Percentiles rank a stretch among this genome's conserved stretches.
These are phyloP conservation scores for Botrytis cinerea DNA, from an alignment of 2,329 filamentous ascomycete genomes.

Conservation along the genomic window DNA sequence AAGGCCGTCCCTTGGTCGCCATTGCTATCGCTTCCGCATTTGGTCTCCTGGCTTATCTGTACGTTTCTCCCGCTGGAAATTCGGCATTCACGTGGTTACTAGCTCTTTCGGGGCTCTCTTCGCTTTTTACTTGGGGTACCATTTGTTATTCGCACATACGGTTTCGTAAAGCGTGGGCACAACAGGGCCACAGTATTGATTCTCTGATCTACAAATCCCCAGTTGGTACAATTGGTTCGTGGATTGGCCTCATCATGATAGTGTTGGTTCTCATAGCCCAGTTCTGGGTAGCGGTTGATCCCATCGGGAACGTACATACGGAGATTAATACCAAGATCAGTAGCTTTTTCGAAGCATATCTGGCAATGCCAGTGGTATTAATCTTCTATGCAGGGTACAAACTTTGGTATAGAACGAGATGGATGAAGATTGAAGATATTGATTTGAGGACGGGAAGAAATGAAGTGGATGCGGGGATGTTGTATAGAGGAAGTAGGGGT, in stretches of 20 bases:
- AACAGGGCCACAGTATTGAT: constrained; percentile 59
- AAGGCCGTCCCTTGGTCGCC: constrained; percentile 75
- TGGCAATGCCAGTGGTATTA: constrained; percentile 68
- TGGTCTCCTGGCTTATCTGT: constrained; percentile 77
- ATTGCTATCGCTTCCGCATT: constrained; percentile 66
- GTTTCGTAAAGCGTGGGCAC: constrained; percentile 77
- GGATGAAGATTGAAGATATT: constrained; percentile 72
- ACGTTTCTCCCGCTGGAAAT: constrained; percentile 55
- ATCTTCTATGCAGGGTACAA: constrained; percentile 75
- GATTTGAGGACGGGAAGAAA: constrained; percentile 83
- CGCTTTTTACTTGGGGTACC: constrained; percentile 77
- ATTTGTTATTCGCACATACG: constrained; percentile 89
- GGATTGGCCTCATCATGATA: constrained; percentile 58
- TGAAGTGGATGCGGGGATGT: constrained; percentile 55
- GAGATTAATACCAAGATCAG: constrained; percentile 49
- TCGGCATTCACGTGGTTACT: constrained; percentile 79
- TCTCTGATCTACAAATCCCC: constrained; percentile 64
- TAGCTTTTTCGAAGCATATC: constrained; percentile 73
- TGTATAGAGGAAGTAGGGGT: constrained; percentile 69
- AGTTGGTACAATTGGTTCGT: constrained; percentile 63
- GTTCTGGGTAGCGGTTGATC: constrained; percentile 83
- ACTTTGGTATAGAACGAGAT: constrained; percentile 68
- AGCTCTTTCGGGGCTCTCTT: constrained; percentile 70
- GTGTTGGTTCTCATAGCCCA: constrained; percentile 43
- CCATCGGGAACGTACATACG: constrained; percentile 55